Base-by-base conservation (phyloP, 2,329 filamentous ascomycete genomes). In the Stemphylium vesicarium region DNA sequence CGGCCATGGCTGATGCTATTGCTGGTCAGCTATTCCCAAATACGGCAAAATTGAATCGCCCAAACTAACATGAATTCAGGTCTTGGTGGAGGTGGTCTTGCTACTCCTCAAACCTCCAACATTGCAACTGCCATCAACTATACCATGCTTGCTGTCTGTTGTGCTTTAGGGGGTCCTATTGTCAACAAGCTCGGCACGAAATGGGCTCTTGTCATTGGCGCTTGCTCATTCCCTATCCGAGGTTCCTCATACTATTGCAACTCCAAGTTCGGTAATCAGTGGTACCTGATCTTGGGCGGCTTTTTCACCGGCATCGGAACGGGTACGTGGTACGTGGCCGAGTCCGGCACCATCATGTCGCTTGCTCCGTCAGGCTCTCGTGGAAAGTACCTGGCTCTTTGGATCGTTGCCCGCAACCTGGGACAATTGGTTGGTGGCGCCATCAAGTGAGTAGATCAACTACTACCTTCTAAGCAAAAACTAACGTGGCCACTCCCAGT, bases 211-310 rank as follows among this genome's bases (percentile, higher is more conserved):
- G 77, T 80, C 7, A 72, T 81, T 36, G 78, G 78, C 7, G 68
- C 68, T 18, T 62, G 67, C 57, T 78, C 76, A 0, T 81, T 81
- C 37, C 79, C 79, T 7, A 80, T 81, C 31, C 73, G 74, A 16
- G 79, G 79, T 4, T 80, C 79, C 0, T 77, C 78, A 9, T 81
- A 81, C 57, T 81, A 81, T 60, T 79, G 76, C 63, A 81, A 81
- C 38, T 79, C 77, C 65, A 80, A 80, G 59, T 81, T 79, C 53
- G 79, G 79, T 4, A 80, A 74, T 37, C 78, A 81, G 64, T 81
- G 79, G 78, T 78, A 79, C 46, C 59, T 78, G 59, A 47, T 55
- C 18, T 38, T 70, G 12, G 66, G 68, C 33, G 62, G 62, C 12
- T 62, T 67, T 47, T 54, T 70, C 10, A 68, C 63, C 10, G 68